Evolutionary conservation across 805 yeast species (phyloP).

Genomic region (Cyberlindnera saturnus): DNA sequence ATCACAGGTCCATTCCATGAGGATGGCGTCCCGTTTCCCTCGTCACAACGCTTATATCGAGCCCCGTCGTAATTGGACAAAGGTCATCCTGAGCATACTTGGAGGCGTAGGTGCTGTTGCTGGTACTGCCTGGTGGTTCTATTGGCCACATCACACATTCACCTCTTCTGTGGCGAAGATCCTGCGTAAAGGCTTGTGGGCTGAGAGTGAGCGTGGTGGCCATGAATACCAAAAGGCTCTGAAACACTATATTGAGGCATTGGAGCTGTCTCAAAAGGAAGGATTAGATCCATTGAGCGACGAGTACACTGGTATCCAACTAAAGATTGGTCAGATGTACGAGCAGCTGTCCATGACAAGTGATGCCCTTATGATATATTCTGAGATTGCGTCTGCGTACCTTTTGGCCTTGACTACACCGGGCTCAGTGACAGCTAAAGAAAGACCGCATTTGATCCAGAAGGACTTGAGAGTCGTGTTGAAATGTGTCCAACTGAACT

Average conservation of each 20-base stretch:
- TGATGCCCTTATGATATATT: constrained; percentile 63
- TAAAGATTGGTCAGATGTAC: constrained; percentile 83
- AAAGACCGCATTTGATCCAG: constrained; percentile 55
- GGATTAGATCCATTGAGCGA: constrained; percentile 56
- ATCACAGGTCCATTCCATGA: not conserved
- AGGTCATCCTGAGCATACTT: constrained; percentile 13
- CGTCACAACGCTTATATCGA: constrained; percentile 2
- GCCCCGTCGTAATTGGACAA: constrained; percentile 16
- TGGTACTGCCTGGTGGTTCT: constrained; percentile 32
- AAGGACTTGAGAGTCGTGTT: constrained; percentile 66
- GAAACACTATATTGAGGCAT: constrained; percentile 66
- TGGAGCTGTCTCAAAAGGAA: constrained; percentile 52
- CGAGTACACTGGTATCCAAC: constrained; percentile 85
- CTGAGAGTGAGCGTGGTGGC: constrained; percentile 59
- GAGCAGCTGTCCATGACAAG: constrained; percentile 57
- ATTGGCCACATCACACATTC: constrained; percentile 65
- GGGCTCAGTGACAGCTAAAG: constrained; percentile 24
- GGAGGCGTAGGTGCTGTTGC: constrained; percentile 23
- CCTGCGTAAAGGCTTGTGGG: constrained; percentile 74
- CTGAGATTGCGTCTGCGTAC: constrained; percentile 57
- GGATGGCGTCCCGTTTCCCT: constrained; percentile 11
- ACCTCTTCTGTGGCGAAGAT: constrained; percentile 65
- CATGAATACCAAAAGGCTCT: constrained; percentile 64
- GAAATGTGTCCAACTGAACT: constrained; percentile 56
- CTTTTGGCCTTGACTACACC: constrained; percentile 45